Evolutionary conservation across 257 asterid species (phyloP), one percentile per base, ranked within the genome.

Genomic region (Solanum paucissectum): DNA sequence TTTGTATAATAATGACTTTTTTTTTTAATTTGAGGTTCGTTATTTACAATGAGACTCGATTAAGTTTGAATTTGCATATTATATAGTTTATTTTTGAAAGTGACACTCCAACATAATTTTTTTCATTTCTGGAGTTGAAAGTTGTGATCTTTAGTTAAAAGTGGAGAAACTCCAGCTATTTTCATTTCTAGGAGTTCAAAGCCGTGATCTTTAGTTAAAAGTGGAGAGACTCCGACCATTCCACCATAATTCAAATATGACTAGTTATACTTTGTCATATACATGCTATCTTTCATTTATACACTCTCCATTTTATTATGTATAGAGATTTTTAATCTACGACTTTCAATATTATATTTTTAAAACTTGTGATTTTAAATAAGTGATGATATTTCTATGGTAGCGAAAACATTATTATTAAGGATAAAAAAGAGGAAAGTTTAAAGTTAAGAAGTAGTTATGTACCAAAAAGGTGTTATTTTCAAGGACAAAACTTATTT

Each of bases 1-100:
- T 73, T 73, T 38, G 83, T 75, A 37, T 72, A 72, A 32, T 72
- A 14, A 72, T 71, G 3, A 71, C 6, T 5, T 66, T 12, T 6
- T 12, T 6, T 68, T 3, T 68, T 4, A 0, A 25, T n/a, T 64
- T 11, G 25, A 55, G 66, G 1, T 14, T 29, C 5, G 6, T 1
- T 29, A 14, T 4, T 29, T 3, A 6, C 1, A 0, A 27, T 68
- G 0, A 68, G 0, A 68, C 0, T 68, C 1, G 5, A 29, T 29
- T 69, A 14, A 12, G 14, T 29, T 69, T 7, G 0, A 7, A 68
- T 68, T 69, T 1, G 0, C 0, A 12, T 7, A 13, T 13, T 3
- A 14, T 4, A 69, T 6, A 9, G 0, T 29, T 18, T 69, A 29
- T 7, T 69, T 69, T 29, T 1, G 2, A 13, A 12, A 14, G 4